phyloP scores from a whole-genome alignment of 1,139 yeast genomes.

The Hansenula sp. region DNA sequence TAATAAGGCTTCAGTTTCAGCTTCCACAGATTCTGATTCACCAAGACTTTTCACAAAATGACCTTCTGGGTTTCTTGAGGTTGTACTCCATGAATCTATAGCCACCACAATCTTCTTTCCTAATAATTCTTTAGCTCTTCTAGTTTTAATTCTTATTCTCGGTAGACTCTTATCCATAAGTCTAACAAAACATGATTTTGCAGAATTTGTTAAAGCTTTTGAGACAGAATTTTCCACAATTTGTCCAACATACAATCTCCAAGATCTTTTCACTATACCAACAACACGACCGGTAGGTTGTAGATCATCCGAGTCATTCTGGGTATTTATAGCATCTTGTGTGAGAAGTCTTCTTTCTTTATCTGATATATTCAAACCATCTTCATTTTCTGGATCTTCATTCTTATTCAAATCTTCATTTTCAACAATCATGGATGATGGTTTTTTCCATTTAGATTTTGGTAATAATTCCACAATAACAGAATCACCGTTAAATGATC shows the following conservation, averaged over 20 bases:
- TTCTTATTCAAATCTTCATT: constrained; percentile 42
- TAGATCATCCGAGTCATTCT: constrained; percentile 45
- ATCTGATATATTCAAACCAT: constrained; percentile 22
- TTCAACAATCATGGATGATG: constrained; percentile 74
- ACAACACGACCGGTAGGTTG: constrained; percentile 94
- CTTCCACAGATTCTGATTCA: constrained; percentile 84
- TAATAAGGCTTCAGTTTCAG: constrained; percentile 93
- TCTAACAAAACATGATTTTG: constrained; percentile 77
- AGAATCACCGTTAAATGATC: constrained; percentile 89
- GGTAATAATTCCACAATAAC: constrained; percentile 91
- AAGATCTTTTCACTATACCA: constrained; percentile 82
- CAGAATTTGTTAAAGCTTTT: constrained; percentile 43
- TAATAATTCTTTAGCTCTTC: constrained; percentile 74
- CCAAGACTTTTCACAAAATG: constrained; percentile 92
- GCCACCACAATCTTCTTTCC: constrained; percentile 91
- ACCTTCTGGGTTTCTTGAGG: constrained; percentile 87
- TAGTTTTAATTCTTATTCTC: constrained; percentile 77
- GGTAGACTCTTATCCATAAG: constrained; percentile 91
- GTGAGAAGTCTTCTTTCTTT: constrained; percentile 56
- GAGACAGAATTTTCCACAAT: constrained; percentile 76
- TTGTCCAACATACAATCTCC: constrained; percentile 97
- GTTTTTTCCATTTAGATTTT: constrained; percentile 81
- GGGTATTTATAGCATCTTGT: constrained; percentile 67
- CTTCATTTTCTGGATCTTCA: constrained; percentile 35
- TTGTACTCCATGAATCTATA: constrained; percentile 87